Conservation (phyloP, 2,329 filamentous ascomycete species). For the Diaporthe destruens region DNA sequence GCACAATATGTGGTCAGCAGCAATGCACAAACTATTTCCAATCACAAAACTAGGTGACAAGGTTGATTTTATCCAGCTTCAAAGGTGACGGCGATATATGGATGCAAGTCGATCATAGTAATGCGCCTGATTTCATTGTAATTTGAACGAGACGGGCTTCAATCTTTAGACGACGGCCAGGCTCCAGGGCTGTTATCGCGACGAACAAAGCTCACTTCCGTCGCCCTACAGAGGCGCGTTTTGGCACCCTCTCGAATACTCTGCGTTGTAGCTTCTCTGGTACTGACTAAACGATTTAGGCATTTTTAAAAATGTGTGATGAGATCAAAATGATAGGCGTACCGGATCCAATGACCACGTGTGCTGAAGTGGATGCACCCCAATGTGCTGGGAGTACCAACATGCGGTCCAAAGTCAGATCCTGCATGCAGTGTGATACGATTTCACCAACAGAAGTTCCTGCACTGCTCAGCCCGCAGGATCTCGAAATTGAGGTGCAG, state of each 20-base stretch:
- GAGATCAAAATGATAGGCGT: not conserved
- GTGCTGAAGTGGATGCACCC: not conserved
- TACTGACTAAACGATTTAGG: not conserved
- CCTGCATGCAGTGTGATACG: slow-evolving; percentile 1
- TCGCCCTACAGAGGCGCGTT: too few species aligned
- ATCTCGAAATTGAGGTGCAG: not conserved
- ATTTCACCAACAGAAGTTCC: not conserved
- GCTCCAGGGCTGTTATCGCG: too few species aligned
- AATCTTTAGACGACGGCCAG: too few species aligned
- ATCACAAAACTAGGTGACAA: too few species aligned
- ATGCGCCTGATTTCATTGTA: too few species aligned
- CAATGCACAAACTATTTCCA: not conserved
- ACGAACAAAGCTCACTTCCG: too few species aligned
- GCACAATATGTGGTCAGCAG: not conserved
- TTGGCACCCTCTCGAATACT: too few species aligned
- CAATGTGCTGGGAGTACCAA: not conserved
- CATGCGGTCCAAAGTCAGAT: not conserved
- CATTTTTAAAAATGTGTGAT: not conserved
- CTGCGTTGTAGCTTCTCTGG: not conserved
- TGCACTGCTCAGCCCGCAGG: not conserved
- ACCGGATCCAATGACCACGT: too few species aligned
- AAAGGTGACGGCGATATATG: too few species aligned
- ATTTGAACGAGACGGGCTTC: too few species aligned
- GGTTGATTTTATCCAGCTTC: too few species aligned
- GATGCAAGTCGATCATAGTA: too few species aligned